A percentile compares a stretch with the other conserved stretches of the same genome.
Evolutionary conservation across 176 grass and related monocot species (phyloP).

Genomic region (Oryza meyeriana): DNA sequence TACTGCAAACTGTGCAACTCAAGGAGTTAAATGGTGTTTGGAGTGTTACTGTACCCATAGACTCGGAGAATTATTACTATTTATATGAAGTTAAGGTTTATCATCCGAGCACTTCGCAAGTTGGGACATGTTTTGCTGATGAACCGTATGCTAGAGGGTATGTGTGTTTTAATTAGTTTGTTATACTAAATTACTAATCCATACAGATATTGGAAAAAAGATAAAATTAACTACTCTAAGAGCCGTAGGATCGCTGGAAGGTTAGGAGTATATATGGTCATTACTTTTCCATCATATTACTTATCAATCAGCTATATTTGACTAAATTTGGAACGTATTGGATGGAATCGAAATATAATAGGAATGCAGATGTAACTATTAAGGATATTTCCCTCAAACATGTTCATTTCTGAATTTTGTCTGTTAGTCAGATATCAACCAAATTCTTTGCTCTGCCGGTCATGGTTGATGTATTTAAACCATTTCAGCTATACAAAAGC

Average conservation of each 20-base stretch:
- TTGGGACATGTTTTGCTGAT: conserved; percentile 55
- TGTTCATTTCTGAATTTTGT: neutral
- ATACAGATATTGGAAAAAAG: neutral
- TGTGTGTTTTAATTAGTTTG: conserved; percentile 16
- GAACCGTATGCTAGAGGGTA: conserved; percentile 96
- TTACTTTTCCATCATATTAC: neutral
- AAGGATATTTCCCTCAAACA: neutral
- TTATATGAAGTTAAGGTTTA: conserved; percentile 76
- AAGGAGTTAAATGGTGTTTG: conserved; percentile 72
- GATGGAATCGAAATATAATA: neutral
- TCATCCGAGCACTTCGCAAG: conserved; percentile 57
- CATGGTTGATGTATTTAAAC: neutral
- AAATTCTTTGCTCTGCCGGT: neutral
- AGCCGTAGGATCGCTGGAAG: no score
- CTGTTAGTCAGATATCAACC: neutral
- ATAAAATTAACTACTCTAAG: no score
- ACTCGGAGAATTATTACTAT: conserved; percentile 81
- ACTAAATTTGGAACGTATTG: neutral
- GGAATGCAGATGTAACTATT: conserved; percentile 1
- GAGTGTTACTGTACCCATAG: conserved; percentile 64
- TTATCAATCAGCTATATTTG: neutral
- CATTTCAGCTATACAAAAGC: neutral
- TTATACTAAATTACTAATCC: neutral
- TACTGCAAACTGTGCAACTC: conserved; percentile 48
- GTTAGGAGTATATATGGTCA: no score